phyloP scores from a whole-genome alignment of 306 rosid species.

The Glycyrrhiza uralensis region DNA sequence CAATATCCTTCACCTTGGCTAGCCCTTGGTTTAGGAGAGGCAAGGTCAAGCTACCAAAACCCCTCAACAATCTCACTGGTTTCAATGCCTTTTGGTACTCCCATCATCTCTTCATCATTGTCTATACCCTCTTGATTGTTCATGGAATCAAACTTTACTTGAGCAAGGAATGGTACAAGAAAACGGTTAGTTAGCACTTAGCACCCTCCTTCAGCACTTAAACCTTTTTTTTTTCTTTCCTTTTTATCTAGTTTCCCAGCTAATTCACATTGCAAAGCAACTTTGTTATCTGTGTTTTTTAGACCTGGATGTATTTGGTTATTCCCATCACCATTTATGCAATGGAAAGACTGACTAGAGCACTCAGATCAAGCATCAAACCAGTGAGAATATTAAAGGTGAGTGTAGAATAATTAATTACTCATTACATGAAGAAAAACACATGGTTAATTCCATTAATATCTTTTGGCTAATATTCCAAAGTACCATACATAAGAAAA shows the following conservation, averaged over 20 bases:
- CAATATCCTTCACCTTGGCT: constrained; percentile 54
- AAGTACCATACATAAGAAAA: neutral
- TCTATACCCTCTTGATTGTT: constrained; percentile 49
- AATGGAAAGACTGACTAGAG: constrained; percentile 42
- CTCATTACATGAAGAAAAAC: neutral
- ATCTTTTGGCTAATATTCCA: neutral
- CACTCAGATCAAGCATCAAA: constrained; percentile 48
- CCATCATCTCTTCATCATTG: constrained; percentile 65
- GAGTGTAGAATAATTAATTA: neutral
- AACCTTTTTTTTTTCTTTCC: neutral
- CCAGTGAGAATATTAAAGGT: constrained; percentile 48
- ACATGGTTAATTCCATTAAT: neutral
- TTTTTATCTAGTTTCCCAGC: neutral
- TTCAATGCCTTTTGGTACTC: constrained; percentile 79
- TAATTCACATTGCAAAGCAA: neutral
- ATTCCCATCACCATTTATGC: constrained; percentile 43
- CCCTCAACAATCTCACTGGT: constrained; percentile 52
- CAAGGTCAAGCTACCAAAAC: constrained; percentile 39
- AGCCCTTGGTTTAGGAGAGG: constrained; percentile 53
- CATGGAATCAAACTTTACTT: constrained; percentile 59
- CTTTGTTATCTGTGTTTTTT: constrained; percentile 7
- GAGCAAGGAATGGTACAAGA: constrained; percentile 55
- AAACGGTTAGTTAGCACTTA: too few species aligned
- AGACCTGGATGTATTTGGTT: constrained; percentile 60
- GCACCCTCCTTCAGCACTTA: constrained; percentile 23